Evolutionary conservation across 164 flowering plant species (phyloP), one percentile per base, ranked within the genome.

Genomic region (Sextonia rubra): DNA sequence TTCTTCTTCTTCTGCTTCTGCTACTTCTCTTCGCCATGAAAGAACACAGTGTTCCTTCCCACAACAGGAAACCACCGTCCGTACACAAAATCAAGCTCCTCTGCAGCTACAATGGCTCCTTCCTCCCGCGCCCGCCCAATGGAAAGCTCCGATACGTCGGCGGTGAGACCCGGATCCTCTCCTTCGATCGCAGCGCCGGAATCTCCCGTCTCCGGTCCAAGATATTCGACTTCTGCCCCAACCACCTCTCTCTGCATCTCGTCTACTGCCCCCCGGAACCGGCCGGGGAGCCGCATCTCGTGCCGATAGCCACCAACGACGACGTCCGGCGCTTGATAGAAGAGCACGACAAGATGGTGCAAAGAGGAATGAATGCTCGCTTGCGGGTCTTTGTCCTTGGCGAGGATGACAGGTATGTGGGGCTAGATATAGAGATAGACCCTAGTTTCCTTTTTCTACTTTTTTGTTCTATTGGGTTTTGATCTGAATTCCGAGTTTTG

Each of bases 151-250:
- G 83, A 6, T 83, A 83, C 74, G 37, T 77, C 20, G 86, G 86
- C 47, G 86, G 86, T 23, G 84, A 83, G 76, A 76, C 77, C 12
- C 80, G 83, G 1, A 78, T 82, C 64, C 12, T 84, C 49, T 74
- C 79, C 55, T 69, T 80, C 26, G 76, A 80, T 65, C 77, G 83
- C 2, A 44, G 20, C 49, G 37, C 75, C 29, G 65, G 73, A 0
- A 67, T 79, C 73, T 69, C 67, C 32, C 56, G 47, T 0, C 77
- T 82, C 22, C 30, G 69, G 12, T 71, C 75, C 4, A 76, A 64
- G 73, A 72, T 83, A 12, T 27, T 65, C 4, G 79, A 79, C 24
- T 77, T 79, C 6, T 74, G 74, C 76, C 77, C 77, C 12, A 60
- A 30, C 14, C 32, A 26, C 44, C 64, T 7, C 48, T 68, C 60